Conservation (phyloP, 2,329 filamentous ascomycete genomes). For the Clonostachys byssicola region DNA sequence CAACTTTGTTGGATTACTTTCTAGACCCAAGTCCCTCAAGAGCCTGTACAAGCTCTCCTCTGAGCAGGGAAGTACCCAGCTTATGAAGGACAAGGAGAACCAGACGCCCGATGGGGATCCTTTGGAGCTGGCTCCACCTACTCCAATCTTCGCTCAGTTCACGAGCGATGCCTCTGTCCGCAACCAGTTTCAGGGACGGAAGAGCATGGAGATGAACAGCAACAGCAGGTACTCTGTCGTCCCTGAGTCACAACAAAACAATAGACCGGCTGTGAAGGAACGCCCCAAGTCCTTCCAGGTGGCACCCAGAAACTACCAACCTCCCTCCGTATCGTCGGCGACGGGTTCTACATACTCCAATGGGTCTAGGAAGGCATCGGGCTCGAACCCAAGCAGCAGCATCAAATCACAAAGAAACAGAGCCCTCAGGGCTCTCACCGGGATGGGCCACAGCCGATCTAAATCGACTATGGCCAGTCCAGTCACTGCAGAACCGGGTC, state of each 20-base stretch:
- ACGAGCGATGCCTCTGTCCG: constrained; percentile 16
- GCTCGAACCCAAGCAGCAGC: background rate
- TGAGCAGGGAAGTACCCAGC: constrained; percentile 42
- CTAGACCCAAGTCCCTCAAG: constrained; percentile 69
- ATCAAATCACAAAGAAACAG: constrained; percentile 35
- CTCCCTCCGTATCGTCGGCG: background rate
- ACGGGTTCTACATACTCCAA: background rate
- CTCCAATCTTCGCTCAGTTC: constrained; percentile 79
- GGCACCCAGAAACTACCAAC: constrained; percentile 2
- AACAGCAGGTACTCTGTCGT: constrained; percentile 2
- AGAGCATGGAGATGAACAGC: constrained; percentile 15
- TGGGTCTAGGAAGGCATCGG: background rate
- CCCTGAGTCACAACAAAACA: constrained; percentile 9
- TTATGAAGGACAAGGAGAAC: constrained; percentile 77
- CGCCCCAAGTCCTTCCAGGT: constrained; percentile 48
- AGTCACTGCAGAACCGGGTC: constrained; percentile 11
- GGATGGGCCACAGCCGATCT: constrained; percentile 27
- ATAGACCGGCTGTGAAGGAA: constrained; percentile 24
- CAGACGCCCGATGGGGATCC: constrained; percentile 45
- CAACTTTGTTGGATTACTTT: constrained; percentile 74
- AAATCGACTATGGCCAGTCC: constrained; percentile 28
- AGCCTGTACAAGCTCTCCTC: constrained; percentile 52
- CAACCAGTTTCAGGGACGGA: constrained; percentile 10
- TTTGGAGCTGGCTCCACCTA: constrained; percentile 1
- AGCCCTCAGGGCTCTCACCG: constrained; percentile 30